These are phyloP conservation scores for Cercospora zeina DNA, from an alignment of 2,329 filamentous ascomycete species.

Conservation along the genomic window DNA sequence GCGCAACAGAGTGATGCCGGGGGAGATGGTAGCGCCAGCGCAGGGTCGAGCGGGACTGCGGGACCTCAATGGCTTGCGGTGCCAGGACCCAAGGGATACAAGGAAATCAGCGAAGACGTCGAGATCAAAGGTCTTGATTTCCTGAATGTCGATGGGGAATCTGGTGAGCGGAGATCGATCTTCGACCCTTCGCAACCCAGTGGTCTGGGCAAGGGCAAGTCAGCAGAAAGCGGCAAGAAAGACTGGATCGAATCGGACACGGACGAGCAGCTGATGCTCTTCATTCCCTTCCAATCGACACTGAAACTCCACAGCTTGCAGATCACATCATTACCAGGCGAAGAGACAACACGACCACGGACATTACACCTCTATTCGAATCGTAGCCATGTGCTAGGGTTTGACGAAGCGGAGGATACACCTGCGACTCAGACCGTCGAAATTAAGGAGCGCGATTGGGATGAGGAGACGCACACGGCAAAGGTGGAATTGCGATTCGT, in stretches of 20 bases:
- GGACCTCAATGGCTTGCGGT: slow-evolving; percentile 68
- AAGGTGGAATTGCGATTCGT: slow-evolving; percentile 75
- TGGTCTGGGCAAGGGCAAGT: slow-evolving; percentile 60
- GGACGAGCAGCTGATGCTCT: slow-evolving; percentile 94
- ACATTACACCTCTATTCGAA: slow-evolving; percentile 86
- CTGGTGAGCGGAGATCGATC: slow-evolving; percentile 70
- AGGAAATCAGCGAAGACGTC: slow-evolving; percentile 77
- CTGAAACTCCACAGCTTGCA: slow-evolving; percentile 85
- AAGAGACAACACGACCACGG: slow-evolving; percentile 75
- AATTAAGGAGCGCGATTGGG: slow-evolving; percentile 75
- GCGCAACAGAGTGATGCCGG: slow-evolving; percentile 46
- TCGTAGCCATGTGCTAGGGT: slow-evolving; percentile 84
- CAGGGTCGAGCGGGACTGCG: slow-evolving; percentile 46
- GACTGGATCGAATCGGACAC: slow-evolving; percentile 97
- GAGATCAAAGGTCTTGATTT: slow-evolving; percentile 80
- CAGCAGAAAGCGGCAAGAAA: slow-evolving; percentile 51
- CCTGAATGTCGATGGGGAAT: slow-evolving; percentile 78
- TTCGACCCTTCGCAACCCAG: slow-evolving; percentile 69
- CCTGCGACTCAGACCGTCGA: slow-evolving; percentile 77
- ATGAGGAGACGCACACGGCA: slow-evolving; percentile 52
- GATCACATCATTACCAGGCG: slow-evolving; percentile 81
- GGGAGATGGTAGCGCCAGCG: slow-evolving; percentile 38
- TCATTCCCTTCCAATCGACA: slow-evolving; percentile 81
- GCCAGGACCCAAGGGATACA: slow-evolving; percentile 74
- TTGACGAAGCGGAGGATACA: slow-evolving; percentile 89